phyloP scores from a whole-genome alignment of 2,329 filamentous ascomycete genomes.

The Ramularia collo-cygni region DNA sequence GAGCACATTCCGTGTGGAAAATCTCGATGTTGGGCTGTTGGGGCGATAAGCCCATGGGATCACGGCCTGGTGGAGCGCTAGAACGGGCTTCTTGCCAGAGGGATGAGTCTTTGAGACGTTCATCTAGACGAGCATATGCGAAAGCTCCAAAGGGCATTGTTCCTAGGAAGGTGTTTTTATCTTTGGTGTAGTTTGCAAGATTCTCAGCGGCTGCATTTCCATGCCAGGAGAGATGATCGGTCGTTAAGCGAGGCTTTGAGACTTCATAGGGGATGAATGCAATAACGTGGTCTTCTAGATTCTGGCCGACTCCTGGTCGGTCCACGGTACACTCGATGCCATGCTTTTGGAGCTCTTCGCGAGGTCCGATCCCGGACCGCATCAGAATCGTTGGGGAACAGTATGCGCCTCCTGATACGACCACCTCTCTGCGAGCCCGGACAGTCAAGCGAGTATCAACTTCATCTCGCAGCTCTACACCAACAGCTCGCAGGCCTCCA shows the following conservation, averaged over 20 bases:
- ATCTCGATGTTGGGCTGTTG: slow-evolving; percentile 56
- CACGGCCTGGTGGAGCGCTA: slow-evolving; percentile 40
- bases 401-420: slow-evolving; percentile 43
- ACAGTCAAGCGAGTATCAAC: slow-evolving; percentile 36
- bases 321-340: slow-evolving; percentile 44
- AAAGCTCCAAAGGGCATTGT: slow-evolving; percentile 59
- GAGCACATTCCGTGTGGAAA: slow-evolving; percentile 58
- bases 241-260: slow-evolving; percentile 46
- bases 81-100: slow-evolving; percentile 50
- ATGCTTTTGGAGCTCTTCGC: slow-evolving; percentile 32
- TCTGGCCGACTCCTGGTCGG: slow-evolving; percentile 48
- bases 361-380: slow-evolving; percentile 47
- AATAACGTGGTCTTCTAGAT: slow-evolving; percentile 20
- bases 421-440: slow-evolving; percentile 15
- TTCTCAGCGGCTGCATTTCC: slow-evolving; percentile 43
- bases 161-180: slow-evolving; percentile 52
- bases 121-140: slow-evolving; percentile 55
- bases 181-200: slow-evolving; percentile 51
- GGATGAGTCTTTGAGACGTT: slow-evolving; percentile 47
- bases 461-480: slow-evolving; percentile 36
- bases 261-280: slow-evolving; percentile 58
- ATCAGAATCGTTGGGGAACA: slow-evolving; percentile 50
- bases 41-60: slow-evolving; percentile 55
- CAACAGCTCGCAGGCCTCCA: slow-evolving; percentile 41
- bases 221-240: slow-evolving; percentile 52